These are phyloP conservation scores for Gracilariopsis chorda DNA, from an alignment of 23 red algal genomes.

Conservation along the genomic window DNA sequence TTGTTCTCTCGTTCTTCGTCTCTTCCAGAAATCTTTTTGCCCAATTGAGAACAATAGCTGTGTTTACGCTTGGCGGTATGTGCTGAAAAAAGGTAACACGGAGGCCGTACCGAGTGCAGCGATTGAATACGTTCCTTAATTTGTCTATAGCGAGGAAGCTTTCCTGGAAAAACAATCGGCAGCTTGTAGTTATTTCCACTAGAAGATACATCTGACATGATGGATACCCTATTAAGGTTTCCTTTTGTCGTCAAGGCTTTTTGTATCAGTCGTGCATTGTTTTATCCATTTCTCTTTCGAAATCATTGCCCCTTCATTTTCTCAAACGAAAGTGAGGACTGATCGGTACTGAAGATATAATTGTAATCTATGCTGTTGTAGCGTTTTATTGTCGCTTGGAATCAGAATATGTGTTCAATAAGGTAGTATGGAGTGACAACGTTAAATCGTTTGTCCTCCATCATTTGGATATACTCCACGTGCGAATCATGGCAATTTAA, in stretches of 20 bases:
- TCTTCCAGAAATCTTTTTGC: conserved; percentile 26
- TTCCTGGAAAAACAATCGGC: conserved; percentile 30
- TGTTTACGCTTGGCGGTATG: background rate
- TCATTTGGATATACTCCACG: background rate
- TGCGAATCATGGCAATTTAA: background rate
- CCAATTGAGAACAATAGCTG: conserved; percentile 21
- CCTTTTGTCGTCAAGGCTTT: background rate
- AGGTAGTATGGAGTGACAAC: background rate
- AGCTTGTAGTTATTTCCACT: conserved; percentile 6
- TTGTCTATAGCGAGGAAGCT: background rate
- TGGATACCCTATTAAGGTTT: background rate
- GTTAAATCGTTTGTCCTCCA: background rate
- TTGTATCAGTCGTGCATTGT: background rate
- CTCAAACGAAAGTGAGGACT: background rate
- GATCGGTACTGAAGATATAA: conserved; percentile 8
- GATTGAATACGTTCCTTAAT: background rate
- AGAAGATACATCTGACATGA: background rate
- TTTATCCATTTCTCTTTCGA: background rate
- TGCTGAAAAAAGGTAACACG: conserved; percentile 22
- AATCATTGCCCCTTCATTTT: background rate
- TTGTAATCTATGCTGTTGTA: background rate
- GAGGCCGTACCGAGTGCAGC: background rate
- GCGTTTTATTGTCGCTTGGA: background rate
- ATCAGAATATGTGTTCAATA: background rate
- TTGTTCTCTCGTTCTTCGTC: background rate